Evolutionary conservation across 495 filamentous ascomycete genomes (phyloP).

Genomic region (Neurospora sp.): DNA sequence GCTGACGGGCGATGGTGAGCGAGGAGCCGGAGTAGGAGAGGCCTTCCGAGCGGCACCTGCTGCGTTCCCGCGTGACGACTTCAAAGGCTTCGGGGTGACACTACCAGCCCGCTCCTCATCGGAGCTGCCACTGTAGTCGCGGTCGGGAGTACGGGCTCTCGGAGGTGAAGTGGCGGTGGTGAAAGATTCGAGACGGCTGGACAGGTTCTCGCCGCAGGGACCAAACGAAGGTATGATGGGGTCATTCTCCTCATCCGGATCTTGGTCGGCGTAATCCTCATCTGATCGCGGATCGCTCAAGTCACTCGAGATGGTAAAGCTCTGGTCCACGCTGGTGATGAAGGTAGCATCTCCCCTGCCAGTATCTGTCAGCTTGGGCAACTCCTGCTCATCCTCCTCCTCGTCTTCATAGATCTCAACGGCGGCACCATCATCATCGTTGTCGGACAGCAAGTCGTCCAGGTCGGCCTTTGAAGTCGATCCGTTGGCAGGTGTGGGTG

Average conservation of each 20-base stretch:
- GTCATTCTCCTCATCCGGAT: slow-evolving; percentile 87
- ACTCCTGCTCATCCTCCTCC: slow-evolving; percentile 36
- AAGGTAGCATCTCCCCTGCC: slow-evolving; percentile 16
- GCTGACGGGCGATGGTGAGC: slow-evolving; percentile 22
- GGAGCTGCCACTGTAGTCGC: background rate
- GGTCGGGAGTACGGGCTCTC: background rate
- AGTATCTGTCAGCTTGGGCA: slow-evolving; percentile 15
- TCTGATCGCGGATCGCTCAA: slow-evolving; percentile 50
- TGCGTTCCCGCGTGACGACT: slow-evolving; percentile 2
- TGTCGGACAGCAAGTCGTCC: slow-evolving; percentile 19
- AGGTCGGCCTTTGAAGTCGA: slow-evolving; percentile 20
- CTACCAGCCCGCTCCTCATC: background rate
- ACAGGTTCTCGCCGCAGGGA: slow-evolving; percentile 73
- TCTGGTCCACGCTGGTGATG: slow-evolving; percentile 28
- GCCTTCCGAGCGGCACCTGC: background rate
- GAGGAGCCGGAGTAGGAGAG: slow-evolving; percentile 3
- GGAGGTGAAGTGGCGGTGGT: slow-evolving; percentile 43
- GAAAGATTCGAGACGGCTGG: slow-evolving; percentile 68
- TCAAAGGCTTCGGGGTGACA: slow-evolving; percentile 4
- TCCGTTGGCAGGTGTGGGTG: slow-evolving; percentile 54
- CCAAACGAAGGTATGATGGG: slow-evolving; percentile 85
- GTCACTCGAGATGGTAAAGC: slow-evolving; percentile 41
- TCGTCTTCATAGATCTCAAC: slow-evolving; percentile 49
- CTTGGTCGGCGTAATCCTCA: slow-evolving; percentile 43
- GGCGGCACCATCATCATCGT: slow-evolving; percentile 14